Conservation (phyloP, 75 land plant genomes). For the Pseudotsuga menziesii region DNA sequence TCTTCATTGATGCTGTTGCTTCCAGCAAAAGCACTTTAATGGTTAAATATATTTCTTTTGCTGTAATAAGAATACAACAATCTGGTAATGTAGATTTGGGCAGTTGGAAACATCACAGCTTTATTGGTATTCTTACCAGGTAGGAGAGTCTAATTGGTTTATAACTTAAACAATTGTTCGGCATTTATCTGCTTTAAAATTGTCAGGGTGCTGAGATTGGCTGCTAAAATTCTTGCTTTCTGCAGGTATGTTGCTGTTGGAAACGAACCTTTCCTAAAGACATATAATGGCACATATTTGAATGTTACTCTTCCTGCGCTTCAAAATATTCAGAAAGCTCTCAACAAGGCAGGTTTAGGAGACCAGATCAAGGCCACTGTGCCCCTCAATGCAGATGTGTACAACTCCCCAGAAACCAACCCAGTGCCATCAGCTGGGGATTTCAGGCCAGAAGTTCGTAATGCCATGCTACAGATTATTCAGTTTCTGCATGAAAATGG, state of each 20-base stretch:
- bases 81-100: neutral
- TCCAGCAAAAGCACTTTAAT: neutral
- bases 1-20: neutral
- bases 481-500: slow-evolving; percentile 39
- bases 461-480: slow-evolving; percentile 31
- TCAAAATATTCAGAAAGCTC: slow-evolving; percentile 55
- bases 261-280: slow-evolving; percentile 68
- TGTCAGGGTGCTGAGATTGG: neutral
- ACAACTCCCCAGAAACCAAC: slow-evolving; percentile 9
- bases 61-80: neutral
- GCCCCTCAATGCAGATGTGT: slow-evolving; percentile 80
- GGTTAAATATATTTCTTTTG: neutral
- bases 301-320: slow-evolving; percentile 59
- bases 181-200: neutral
- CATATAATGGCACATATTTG: slow-evolving; percentile 61
- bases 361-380: slow-evolving; percentile 51
- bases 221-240: neutral
- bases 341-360: slow-evolving; percentile 47
- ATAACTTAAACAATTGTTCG: neutral
- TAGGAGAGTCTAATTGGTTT: neutral
- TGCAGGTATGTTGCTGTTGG: slow-evolving; percentile 85
- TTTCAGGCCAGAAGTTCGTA: slow-evolving; percentile 36
- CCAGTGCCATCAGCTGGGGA: slow-evolving; percentile 47
- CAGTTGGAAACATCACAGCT: neutral
- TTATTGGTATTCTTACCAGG: neutral